Evolutionary conservation across 768 basidiomycete species (phyloP).

Genomic region (Myochromella boudieri): DNA sequence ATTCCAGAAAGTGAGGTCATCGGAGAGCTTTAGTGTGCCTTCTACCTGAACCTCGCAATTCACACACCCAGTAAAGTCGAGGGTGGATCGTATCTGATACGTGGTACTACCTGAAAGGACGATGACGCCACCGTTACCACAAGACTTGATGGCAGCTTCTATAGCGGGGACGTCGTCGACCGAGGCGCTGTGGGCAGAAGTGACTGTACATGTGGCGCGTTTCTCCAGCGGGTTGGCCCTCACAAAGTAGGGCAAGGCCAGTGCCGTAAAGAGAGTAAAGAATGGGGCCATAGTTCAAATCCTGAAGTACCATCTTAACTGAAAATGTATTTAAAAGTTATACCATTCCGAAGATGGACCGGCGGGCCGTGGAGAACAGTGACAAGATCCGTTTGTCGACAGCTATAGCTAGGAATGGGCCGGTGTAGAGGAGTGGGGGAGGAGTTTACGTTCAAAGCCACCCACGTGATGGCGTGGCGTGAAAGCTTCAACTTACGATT

Average conservation of each 20-base stretch:
- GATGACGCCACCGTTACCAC: slow-evolving; percentile 30
- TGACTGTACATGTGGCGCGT: slow-evolving; percentile 27
- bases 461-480: too few relatives aligned
- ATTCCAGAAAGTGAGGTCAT: slow-evolving; percentile 28
- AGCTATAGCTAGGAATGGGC: too few relatives aligned
- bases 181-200: slow-evolving; percentile 21
- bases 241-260: not conserved
- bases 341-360: not conserved
- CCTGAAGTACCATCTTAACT: not conserved
- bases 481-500: too few relatives aligned
- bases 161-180: slow-evolving; percentile 31
- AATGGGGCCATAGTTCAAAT: not conserved
- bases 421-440: slow-evolving; percentile 3
- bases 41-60: slow-evolving; percentile 30
- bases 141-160: slow-evolving; percentile 26
- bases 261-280: not conserved
- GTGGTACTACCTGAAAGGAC: slow-evolving; percentile 26
- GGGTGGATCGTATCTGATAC: slow-evolving; percentile 25
- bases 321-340: not conserved
- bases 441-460: too few relatives aligned
- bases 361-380: slow-evolving; percentile 3
- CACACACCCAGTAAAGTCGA: slow-evolving; percentile 28
- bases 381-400: too few relatives aligned
- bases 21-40: slow-evolving; percentile 27
- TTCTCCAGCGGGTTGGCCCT: slow-evolving; percentile 16